phyloP scores from a whole-genome alignment of 2,329 filamentous ascomycete species.

The Ascochyta rabiei region DNA sequence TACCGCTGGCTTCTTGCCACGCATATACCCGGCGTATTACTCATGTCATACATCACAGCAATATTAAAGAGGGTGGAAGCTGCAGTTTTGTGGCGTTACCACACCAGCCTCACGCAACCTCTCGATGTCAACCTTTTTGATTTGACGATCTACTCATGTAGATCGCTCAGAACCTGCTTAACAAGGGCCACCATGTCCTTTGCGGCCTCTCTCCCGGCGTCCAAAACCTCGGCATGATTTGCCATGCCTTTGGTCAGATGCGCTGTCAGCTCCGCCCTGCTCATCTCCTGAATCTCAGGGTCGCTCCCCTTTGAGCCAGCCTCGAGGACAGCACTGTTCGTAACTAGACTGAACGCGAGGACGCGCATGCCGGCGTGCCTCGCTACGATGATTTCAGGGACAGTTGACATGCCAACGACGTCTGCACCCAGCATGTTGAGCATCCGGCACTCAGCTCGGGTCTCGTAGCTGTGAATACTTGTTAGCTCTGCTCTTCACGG shows the following conservation, averaged over 20 bases:
- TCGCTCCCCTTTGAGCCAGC: conserved; percentile 65
- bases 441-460: conserved; percentile 68
- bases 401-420: conserved; percentile 73
- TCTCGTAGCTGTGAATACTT: conserved; percentile 61
- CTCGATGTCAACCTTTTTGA: background rate
- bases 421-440: conserved; percentile 67
- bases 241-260: conserved; percentile 65
- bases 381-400: conserved; percentile 71
- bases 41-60: background rate
- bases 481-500: conserved; percentile 10
- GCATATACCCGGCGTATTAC: background rate
- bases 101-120: background rate
- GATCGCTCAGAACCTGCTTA: conserved; percentile 52
- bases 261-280: conserved; percentile 57
- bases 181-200: conserved; percentile 65
- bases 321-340: conserved; percentile 67
- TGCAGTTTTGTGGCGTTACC: background rate
- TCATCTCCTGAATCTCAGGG: conserved; percentile 57
- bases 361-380: conserved; percentile 68
- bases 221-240: conserved; percentile 69
- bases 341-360: conserved; percentile 69
- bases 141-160: conserved; percentile 32
- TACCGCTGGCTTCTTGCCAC: background rate
- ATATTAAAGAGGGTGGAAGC: background rate
- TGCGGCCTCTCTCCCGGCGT: conserved; percentile 64